Conservation (phyloP, 257 asterid genomes). For the Solanum ossicruentum region DNA sequence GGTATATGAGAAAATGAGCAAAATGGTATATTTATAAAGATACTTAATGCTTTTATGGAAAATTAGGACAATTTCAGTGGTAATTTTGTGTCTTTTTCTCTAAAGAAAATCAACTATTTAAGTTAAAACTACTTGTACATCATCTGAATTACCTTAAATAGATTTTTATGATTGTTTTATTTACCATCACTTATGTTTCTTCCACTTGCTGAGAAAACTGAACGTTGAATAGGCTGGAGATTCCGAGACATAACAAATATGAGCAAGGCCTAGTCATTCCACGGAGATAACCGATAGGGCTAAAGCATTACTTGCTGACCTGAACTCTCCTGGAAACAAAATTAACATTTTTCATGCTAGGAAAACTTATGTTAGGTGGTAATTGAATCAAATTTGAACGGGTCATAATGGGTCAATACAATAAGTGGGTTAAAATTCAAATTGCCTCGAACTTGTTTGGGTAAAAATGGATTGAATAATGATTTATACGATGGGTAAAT, state of each 20-base stretch:
- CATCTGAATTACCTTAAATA: not conserved
- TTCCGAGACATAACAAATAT: not conserved
- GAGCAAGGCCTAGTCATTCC: not conserved
- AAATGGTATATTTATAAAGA: too few relatives aligned
- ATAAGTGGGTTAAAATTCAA: too few relatives aligned
- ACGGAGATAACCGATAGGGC: not conserved
- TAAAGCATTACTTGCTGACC: not conserved
- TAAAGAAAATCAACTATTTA: not conserved
- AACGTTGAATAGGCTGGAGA: not conserved
- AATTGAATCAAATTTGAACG: too few relatives aligned
- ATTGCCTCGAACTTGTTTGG: too few relatives aligned
- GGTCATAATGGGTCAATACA: too few relatives aligned
- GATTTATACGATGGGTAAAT: too few relatives aligned
- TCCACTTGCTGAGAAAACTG: not conserved
- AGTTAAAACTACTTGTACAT: not conserved
- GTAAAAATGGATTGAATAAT: too few relatives aligned
- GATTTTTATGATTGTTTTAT: not conserved
- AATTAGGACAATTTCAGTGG: too few relatives aligned
- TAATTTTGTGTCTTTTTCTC: too few relatives aligned
- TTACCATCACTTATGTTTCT: not conserved
- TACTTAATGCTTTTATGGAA: too few relatives aligned
- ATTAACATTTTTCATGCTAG: not conserved
- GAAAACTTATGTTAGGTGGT: too few relatives aligned
- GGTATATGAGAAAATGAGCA: too few relatives aligned
- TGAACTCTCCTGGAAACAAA: not conserved